These are phyloP conservation scores for Cytospora piceicola DNA, from an alignment of 2,329 filamentous ascomycete genomes.

Conservation along the genomic window DNA sequence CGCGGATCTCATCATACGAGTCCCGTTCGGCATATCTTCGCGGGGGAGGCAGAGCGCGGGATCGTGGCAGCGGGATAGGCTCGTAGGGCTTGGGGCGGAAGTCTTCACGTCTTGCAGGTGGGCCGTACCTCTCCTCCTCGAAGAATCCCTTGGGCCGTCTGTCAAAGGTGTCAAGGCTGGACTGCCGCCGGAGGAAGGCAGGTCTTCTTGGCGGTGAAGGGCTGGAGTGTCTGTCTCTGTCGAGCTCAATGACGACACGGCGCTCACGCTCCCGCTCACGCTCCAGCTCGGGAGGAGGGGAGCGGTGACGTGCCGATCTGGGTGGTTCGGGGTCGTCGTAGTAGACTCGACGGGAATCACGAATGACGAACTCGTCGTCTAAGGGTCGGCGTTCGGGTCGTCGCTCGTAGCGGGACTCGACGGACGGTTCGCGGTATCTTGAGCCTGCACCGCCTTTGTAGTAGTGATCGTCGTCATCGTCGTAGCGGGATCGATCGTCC, in stretches of 20 bases:
- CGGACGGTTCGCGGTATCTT: constrained; percentile 50
- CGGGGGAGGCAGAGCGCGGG: constrained; percentile 63
- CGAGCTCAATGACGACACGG: constrained; percentile 59
- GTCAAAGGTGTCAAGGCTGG: constrained; percentile 89
- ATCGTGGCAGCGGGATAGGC: constrained; percentile 71
- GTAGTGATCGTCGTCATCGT: constrained; percentile 56
- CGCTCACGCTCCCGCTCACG: constrained; percentile 61
- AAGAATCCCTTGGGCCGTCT: constrained; percentile 63
- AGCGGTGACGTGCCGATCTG: constrained; percentile 34
- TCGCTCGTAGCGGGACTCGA: constrained; percentile 55
- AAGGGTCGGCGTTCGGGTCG: constrained; percentile 47
- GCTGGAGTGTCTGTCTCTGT: constrained; percentile 54
- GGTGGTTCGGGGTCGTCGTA: constrained; percentile 47
- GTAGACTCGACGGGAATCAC: constrained; percentile 52
- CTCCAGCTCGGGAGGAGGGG: constrained; percentile 50
- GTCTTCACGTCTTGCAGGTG: constrained; percentile 56
- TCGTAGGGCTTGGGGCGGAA: constrained; percentile 53
- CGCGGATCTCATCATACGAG: constrained; percentile 67
- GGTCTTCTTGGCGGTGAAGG: constrained; percentile 64
- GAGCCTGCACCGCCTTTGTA: constrained; percentile 45
- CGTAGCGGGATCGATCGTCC: constrained; percentile 52
- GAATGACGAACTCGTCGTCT: constrained; percentile 51
- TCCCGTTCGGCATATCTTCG: constrained; percentile 60
- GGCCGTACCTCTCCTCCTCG: constrained; percentile 62
- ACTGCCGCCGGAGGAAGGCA: constrained; percentile 76